These are phyloP conservation scores for Solanum ahanhuiri DNA, from an alignment of 257 asterid species.

Conservation along the genomic window DNA sequence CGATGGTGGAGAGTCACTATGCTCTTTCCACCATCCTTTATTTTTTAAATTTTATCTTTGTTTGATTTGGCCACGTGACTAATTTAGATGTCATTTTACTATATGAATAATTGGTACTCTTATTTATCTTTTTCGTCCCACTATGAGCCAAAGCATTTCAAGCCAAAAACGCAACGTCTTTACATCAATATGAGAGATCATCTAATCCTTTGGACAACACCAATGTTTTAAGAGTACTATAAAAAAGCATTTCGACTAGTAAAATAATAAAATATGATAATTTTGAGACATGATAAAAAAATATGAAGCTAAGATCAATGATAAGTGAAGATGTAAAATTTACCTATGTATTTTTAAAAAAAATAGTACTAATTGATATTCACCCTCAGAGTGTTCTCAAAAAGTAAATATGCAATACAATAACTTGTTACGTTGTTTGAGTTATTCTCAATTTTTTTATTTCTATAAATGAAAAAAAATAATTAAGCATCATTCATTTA, in stretches of 20 bases:
- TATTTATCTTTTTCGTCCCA: neutral
- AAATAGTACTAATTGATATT: neutral
- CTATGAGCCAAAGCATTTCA: conserved; percentile 7
- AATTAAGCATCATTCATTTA: neutral
- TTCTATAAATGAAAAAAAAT: neutral
- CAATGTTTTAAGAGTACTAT: neutral
- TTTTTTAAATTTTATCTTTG: neutral
- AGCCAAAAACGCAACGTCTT: neutral
- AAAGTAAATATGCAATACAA: neutral
- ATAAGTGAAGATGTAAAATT: neutral
- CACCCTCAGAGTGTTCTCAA: neutral
- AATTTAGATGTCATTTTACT: neutral
- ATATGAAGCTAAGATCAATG: neutral
- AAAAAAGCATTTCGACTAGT: neutral
- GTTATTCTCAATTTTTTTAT: neutral
- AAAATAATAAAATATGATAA: neutral
- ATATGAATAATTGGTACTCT: neutral
- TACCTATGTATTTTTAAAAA: neutral
- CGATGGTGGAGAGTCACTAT: conserved; percentile 35
- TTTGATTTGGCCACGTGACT: conserved; percentile 2
- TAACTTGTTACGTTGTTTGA: neutral
- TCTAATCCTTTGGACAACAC: neutral
- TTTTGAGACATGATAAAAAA: neutral
- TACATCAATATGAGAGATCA: neutral
- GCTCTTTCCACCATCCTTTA: conserved; percentile 46